phyloP scores from a whole-genome alignment of 176 grass and related monocot genomes.

The Olyra latifolia region DNA sequence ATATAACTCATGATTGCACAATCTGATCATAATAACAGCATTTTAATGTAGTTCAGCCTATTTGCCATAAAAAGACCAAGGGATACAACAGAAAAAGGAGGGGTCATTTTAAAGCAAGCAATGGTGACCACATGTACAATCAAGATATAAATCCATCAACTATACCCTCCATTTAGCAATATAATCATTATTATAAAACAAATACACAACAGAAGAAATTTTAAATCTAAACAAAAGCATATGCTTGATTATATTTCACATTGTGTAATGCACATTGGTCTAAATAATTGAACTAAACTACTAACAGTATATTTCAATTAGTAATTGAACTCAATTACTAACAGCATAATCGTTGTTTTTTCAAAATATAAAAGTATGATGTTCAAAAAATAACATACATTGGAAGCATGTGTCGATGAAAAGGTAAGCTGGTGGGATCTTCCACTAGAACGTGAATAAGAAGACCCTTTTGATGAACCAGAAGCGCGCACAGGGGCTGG shows the following conservation, averaged over 20 bases:
- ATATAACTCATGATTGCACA: background rate
- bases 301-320: background rate
- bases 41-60: background rate
- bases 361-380: background rate
- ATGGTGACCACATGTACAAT: background rate
- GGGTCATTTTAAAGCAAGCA: background rate
- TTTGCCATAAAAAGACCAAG: background rate
- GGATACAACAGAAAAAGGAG: background rate
- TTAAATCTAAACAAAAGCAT: background rate
- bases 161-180: background rate
- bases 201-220: background rate
- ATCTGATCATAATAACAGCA: background rate
- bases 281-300: background rate
- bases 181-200: background rate
- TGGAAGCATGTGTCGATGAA: constrained; percentile 42
- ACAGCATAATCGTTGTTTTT: background rate
- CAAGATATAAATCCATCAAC: background rate
- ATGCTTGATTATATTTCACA: background rate
- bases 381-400: constrained; percentile 53
- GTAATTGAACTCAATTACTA: background rate
- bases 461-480: constrained; percentile 81
- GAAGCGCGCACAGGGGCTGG: constrained; percentile 77
- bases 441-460: constrained; percentile 55
- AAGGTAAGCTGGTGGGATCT: constrained; percentile 70
- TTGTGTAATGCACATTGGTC: background rate